Conservation (phyloP, 2,329 filamentous ascomycete species). For the Talaromyces funiculosus region DNA sequence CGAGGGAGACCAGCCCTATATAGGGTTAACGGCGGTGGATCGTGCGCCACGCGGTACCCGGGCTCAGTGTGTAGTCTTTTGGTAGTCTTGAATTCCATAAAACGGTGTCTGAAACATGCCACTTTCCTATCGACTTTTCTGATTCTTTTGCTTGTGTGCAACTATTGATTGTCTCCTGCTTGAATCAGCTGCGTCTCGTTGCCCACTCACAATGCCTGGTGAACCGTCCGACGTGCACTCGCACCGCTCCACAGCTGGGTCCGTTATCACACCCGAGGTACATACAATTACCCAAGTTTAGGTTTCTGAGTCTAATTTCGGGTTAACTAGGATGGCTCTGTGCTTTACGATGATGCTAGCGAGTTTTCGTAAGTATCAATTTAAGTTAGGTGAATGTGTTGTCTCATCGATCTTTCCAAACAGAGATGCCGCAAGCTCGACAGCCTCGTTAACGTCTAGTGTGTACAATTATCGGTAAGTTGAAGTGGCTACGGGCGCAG, state of each 20-base stretch:
- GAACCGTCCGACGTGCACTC: not conserved
- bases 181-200: not conserved
- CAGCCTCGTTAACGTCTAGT: not conserved
- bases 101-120: not conserved
- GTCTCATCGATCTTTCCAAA: not conserved
- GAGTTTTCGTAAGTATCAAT: not conserved
- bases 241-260: not conserved
- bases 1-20: not conserved
- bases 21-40: too few species aligned
- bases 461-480: constrained; percentile 1
- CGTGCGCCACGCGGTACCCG: too few species aligned
- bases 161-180: not conserved
- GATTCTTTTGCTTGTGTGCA: not conserved
- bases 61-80: too few species aligned
- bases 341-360: not conserved
- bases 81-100: too few species aligned
- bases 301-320: not conserved
- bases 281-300: not conserved
- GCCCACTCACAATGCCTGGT: not conserved
- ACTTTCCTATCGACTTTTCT: not conserved
- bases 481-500: not conserved
- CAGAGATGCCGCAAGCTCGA: not conserved
- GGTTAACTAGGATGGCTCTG: not conserved
- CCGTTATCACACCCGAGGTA: not conserved
- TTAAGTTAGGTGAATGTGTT: not conserved